Base-by-base conservation (phyloP, 257 asterid genomes). In the Echium plantagineum region DNA sequence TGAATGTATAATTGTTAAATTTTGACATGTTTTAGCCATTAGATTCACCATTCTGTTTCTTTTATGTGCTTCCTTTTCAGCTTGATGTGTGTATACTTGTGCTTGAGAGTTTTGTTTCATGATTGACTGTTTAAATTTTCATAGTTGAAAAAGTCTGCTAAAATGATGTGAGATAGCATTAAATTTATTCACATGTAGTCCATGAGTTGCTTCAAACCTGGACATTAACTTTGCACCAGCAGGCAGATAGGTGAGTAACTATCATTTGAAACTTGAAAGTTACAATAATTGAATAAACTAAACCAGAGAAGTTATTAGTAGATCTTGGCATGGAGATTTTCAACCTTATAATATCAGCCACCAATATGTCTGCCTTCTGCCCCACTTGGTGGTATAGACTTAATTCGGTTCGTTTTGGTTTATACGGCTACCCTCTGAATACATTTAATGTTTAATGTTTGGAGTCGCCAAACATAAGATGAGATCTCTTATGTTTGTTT, bases 111-210 rank as follows among this genome's bases (percentile, higher is more conserved):
- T 66, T 64, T 31, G 61, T 63, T 28, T 76, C 3, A 61, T 75
- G 81, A 63, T 63, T 54, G 49, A 46, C 55, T 59, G 68, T n/a
- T 55, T 66, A n/a, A 71, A 72, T 68, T 71, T 80, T 71, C 69
- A 63, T 66, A 42, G 75, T 74, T 83, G 70, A 75, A 78, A 74
- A 63, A 72, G 70, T 53, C 64, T 67, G 68, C 65, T 68, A 63
- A 80, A 75, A 77, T 77, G 63, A 67, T 55, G 69, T 69, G 71
- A 74, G 76, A 66, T 77, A 66, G 91, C 96, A 90, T 85, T 87
- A 67, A 90, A 60, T 83, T 78, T 69, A 72, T 65, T 90, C 98
- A 90, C 98, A 81, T 83, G 98, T 67, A 79, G 69, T 77, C 84
- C 72, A 85, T 90, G 98, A 82, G 66, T 21, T 78, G 76, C 57